phyloP scores from a whole-genome alignment of 139 green algal species.

The Coccomyxa sp. region DNA sequence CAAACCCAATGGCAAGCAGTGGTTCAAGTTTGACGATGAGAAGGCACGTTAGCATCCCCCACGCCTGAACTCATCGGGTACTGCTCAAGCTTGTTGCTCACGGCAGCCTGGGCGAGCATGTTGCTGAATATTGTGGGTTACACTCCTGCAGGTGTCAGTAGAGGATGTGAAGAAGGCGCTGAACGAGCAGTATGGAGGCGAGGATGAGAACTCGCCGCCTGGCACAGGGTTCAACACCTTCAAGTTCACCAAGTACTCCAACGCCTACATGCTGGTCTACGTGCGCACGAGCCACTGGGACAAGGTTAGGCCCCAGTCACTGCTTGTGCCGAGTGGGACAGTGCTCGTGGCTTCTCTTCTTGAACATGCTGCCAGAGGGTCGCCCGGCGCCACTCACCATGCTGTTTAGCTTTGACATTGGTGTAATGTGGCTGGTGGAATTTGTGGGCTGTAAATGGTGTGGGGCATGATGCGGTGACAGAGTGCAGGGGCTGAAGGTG shows the following conservation, averaged over 20 bases:
- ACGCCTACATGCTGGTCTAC: constrained; percentile 99
- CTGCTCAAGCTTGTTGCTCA: neutral
- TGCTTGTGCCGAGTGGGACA: too few species aligned
- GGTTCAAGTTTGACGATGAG: constrained; percentile 97
- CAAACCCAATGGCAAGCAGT: constrained; percentile 64
- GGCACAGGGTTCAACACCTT: constrained; percentile 40
- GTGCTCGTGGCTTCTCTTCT: too few species aligned
- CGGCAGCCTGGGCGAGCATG: neutral
- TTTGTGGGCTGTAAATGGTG: too few species aligned
- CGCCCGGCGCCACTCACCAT: too few species aligned
- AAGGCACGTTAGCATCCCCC: constrained; percentile 16
- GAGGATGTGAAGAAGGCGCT: constrained; percentile 67
- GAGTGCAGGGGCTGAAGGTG: too few species aligned
- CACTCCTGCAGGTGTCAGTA: constrained; percentile 57
- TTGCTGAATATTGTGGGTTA: neutral
- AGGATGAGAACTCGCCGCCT: constrained; percentile 44
- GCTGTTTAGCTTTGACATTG: too few species aligned
- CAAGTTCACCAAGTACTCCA: constrained; percentile 66
- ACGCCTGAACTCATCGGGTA: neutral
- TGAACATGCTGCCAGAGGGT: too few species aligned
- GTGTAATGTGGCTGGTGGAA: too few species aligned
- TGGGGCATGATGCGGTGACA: too few species aligned
- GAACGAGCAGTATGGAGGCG: constrained; percentile 89
- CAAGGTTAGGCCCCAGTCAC: neutral
- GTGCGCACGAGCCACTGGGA: constrained; percentile 82